A percentile compares a stretch with the other conserved stretches of the same genome.
Evolutionary conservation across 352 stramenopile genomes (phyloP).

Genomic region (Phytophthora rubi): DNA sequence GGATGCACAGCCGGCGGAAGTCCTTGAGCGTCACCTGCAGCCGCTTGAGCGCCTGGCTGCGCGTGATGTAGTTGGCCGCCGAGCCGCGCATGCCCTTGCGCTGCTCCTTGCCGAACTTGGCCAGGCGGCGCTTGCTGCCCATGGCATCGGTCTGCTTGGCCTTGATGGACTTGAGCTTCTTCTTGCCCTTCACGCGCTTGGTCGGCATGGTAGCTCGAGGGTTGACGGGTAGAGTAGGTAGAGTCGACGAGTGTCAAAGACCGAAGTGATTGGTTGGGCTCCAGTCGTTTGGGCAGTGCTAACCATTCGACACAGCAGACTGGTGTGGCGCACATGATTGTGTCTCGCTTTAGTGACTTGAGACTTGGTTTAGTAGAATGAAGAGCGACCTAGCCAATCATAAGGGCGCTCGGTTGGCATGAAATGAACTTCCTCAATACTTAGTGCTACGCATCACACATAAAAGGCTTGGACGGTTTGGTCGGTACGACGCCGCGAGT

Average conservation of each 20-base stretch:
- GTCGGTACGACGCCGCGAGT: constrained; percentile 13
- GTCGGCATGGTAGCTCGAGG: constrained; percentile 65
- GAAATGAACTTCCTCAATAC: not conserved
- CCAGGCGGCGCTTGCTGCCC: constrained; percentile 80
- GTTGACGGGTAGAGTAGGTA: constrained; percentile 1
- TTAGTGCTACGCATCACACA: constrained; percentile 8
- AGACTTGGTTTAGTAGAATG: not conserved
- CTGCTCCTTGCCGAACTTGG: constrained; percentile 89
- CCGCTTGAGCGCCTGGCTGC: constrained; percentile 94
- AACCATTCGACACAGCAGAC: not conserved
- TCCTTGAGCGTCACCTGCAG: constrained; percentile 98
- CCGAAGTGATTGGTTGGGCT: constrained; percentile 1
- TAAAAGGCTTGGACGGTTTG: constrained; percentile 33
- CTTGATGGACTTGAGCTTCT: constrained; percentile 92
- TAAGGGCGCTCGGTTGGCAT: not conserved
- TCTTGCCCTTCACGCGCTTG: constrained; percentile 90
- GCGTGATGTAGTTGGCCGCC: constrained; percentile 96
- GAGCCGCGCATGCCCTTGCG: constrained; percentile 81
- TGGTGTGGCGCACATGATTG: not conserved
- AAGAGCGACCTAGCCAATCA: constrained; percentile 1
- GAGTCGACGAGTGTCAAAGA: constrained; percentile 1
- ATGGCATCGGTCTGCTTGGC: constrained; percentile 86
- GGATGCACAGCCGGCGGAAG: constrained; percentile 98
- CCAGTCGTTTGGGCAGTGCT: constrained; percentile 21
- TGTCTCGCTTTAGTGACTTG: not conserved